Evolutionary conservation across 306 rosid species (phyloP), one percentile per base, ranked within the genome.

Genomic region (Inga laurina): DNA sequence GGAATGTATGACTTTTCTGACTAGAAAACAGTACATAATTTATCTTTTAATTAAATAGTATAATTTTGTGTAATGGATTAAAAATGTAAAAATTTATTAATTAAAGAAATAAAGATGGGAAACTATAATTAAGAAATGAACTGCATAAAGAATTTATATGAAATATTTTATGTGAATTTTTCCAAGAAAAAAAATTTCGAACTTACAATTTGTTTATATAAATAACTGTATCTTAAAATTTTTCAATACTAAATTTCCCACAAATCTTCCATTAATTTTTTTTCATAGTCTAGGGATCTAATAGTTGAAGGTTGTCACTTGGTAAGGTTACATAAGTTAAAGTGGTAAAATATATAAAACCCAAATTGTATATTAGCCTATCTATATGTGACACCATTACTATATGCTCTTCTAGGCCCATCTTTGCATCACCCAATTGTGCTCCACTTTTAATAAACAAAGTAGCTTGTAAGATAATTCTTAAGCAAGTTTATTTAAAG

Each of bases 251-350:
- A 57, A 57, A 21, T 8, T n/a, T 9, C 32, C 65, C 65, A 57
- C 65, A 7, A 57, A 57, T 19, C 10, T 21, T 54, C 27, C 62
- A 54, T 10, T 54, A 54, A 19, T 54, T 8, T 51, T 51, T 56
- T 56, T 57, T 57, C 35, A 70, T 10, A 30, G 22, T 34, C 71
- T 16, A 71, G 22, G 14, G 34, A 62, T 73, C 64, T 27, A 52
- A 62, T 43, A 27, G 49, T 34, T 70, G 27, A 72, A 48, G 49
- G 39, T 30, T 66, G 35, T 74, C 71, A 67, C 64, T 35, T 3
- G 32, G 30, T 66, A 51, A 75, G 84, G 81, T 86, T 82, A 84
- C 79, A 68, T n/a, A n/a, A 41, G n/a, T 74, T 74, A 30, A 72
- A 79, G 74, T 68, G 59, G 71, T 13, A 48, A 75, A 77, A 73